Evolutionary conservation across 2,329 filamentous ascomycete genomes (phyloP).

Genomic region (Fusarium sp.): DNA sequence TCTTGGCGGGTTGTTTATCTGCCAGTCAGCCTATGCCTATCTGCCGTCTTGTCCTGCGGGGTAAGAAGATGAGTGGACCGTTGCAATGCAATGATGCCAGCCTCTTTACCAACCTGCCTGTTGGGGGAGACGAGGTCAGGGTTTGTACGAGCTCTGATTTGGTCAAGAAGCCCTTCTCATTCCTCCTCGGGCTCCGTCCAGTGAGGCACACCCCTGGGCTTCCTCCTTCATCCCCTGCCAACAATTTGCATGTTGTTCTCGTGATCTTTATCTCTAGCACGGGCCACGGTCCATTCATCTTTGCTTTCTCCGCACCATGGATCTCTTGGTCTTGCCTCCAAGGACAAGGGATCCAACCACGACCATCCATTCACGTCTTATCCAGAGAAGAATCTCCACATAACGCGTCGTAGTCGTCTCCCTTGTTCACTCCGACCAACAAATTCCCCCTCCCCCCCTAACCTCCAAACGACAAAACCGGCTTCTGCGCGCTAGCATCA

Average conservation of each 20-base stretch:
- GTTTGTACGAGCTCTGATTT: constrained; percentile 7
- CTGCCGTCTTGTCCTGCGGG: constrained; percentile 36
- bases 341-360: neutral
- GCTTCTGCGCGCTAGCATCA: constrained; percentile 4
- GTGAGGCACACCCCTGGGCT: constrained; percentile 1
- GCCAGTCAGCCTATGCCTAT: constrained; percentile 23
- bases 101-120: constrained; percentile 2
- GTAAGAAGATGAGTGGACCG: constrained; percentile 5
- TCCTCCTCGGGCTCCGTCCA: neutral
- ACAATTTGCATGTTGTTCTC: constrained; percentile 20
- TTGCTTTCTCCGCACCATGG: constrained; percentile 8
- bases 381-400: neutral
- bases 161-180: neutral
- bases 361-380: constrained; percentile 3
- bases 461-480: neutral
- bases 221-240: neutral
- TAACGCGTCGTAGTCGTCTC: neutral
- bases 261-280: constrained; percentile 32
- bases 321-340: neutral
- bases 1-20: constrained; percentile 36
- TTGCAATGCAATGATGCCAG: neutral
- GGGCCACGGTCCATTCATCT: neutral
- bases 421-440: constrained; percentile 13
- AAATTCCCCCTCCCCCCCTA: neutral
- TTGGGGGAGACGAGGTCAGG: neutral